These are phyloP conservation scores for Podospora pseudocomata DNA, from an alignment of 495 filamentous ascomycete species.

Conservation along the genomic window DNA sequence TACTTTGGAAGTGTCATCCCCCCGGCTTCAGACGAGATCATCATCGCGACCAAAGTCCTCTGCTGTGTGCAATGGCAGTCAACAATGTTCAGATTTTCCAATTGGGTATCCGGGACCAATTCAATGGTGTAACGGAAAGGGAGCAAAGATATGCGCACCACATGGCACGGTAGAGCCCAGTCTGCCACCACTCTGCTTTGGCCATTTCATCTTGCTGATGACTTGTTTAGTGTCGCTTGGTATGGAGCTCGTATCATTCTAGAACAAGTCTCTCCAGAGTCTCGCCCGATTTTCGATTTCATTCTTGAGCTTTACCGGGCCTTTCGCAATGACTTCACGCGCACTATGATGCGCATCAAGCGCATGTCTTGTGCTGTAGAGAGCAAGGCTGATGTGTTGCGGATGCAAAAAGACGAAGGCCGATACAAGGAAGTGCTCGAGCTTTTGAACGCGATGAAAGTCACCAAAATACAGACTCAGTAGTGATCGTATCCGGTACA, in stretches of 20 bases:
- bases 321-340: too few species aligned
- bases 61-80: background rate
- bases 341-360: too few species aligned
- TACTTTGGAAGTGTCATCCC: too few species aligned
- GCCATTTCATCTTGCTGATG: background rate
- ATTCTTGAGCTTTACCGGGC: slow-evolving; percentile 35
- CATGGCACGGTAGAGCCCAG: slow-evolving; percentile 1
- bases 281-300: slow-evolving; percentile 37
- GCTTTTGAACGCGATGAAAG: too few species aligned
- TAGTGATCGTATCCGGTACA: too few species aligned
- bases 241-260: slow-evolving; percentile 38
- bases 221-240: slow-evolving; percentile 35
- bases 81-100: slow-evolving; percentile 1
- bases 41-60: too few species aligned
- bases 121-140: background rate
- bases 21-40: too few species aligned
- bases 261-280: slow-evolving; percentile 41
- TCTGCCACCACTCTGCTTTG: background rate
- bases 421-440: too few species aligned
- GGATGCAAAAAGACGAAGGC: too few species aligned
- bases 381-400: too few species aligned
- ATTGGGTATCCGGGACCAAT: background rate
- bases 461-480: too few species aligned
- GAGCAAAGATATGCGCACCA: slow-evolving; percentile 11
- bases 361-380: too few species aligned